Conservation (phyloP, 345 rosid genomes). For the Rhodomyrtus tomentosa region DNA sequence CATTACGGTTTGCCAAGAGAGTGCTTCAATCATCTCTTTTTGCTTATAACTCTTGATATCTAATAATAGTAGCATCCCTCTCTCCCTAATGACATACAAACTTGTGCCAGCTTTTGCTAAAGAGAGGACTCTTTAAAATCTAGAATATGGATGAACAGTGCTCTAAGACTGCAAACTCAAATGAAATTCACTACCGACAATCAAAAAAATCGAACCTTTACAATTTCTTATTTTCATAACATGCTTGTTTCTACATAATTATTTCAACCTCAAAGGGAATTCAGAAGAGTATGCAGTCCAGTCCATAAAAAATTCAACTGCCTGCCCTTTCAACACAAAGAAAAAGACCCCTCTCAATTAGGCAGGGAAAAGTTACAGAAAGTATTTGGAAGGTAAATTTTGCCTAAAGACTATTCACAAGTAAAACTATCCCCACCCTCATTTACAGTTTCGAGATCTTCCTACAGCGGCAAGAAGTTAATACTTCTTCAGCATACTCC, state of each 20-base stretch:
- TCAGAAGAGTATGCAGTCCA: neutral
- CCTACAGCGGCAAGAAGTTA: slow-evolving; percentile 2
- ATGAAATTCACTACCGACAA: neutral
- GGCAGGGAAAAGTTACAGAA: neutral
- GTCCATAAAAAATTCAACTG: neutral
- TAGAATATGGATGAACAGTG: neutral
- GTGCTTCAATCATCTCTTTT: neutral
- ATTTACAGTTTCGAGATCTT: neutral
- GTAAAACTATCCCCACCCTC: neutral
- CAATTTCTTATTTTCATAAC: neutral
- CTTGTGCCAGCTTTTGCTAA: neutral
- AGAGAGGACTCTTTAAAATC: neutral
- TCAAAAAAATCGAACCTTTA: neutral
- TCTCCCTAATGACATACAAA: neutral
- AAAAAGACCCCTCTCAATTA: neutral
- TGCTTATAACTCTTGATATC: neutral
- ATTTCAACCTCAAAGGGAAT: neutral
- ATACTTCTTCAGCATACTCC: slow-evolving; percentile 51
- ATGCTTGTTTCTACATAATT: neutral
- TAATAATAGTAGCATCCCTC: neutral
- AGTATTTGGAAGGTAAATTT: neutral
- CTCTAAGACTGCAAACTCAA: neutral
- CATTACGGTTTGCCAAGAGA: neutral
- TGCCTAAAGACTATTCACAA: neutral
- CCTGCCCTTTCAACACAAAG: neutral